phyloP scores from a whole-genome alignment of 345 rosid species.

The Gossypium bickii region DNA sequence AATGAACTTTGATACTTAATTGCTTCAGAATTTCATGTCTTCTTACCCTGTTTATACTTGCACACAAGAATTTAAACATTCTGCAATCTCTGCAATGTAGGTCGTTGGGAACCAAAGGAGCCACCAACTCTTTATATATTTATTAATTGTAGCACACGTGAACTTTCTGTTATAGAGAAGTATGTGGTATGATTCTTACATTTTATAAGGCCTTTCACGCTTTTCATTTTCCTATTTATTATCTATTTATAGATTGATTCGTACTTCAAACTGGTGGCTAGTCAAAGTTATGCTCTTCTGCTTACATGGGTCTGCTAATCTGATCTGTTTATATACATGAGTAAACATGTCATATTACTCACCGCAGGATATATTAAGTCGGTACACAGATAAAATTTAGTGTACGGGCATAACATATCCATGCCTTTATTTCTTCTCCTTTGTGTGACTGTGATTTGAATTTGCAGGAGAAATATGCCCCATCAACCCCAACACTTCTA shows the following conservation, averaged over 20 bases:
- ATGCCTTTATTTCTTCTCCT: background rate
- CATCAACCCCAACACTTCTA: slow-evolving; percentile 71
- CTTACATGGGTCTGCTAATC: background rate
- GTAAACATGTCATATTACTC: background rate
- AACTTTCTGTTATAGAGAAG: slow-evolving; percentile 77
- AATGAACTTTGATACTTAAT: background rate
- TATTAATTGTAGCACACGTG: slow-evolving; percentile 87
- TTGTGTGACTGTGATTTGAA: slow-evolving; percentile 17
- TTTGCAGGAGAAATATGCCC: slow-evolving; percentile 77
- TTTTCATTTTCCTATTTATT: background rate
- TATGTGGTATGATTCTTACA: slow-evolving; percentile 64
- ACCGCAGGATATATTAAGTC: background rate
- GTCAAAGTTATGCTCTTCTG: background rate
- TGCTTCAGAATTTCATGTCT: background rate
- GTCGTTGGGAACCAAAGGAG: slow-evolving; percentile 67
- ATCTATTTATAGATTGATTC: background rate
- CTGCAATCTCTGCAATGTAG: slow-evolving; percentile 37
- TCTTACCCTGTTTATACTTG: background rate
- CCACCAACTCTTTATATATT: slow-evolving; percentile 81
- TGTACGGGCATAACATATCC: background rate
- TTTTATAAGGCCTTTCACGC: background rate
- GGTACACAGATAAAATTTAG: background rate
- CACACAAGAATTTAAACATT: slow-evolving; percentile 7
- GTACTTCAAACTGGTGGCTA: background rate
- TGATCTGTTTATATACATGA: background rate